phyloP scores from a whole-genome alignment of 176 grass and related monocot species.

The Oryza glumipatula region DNA sequence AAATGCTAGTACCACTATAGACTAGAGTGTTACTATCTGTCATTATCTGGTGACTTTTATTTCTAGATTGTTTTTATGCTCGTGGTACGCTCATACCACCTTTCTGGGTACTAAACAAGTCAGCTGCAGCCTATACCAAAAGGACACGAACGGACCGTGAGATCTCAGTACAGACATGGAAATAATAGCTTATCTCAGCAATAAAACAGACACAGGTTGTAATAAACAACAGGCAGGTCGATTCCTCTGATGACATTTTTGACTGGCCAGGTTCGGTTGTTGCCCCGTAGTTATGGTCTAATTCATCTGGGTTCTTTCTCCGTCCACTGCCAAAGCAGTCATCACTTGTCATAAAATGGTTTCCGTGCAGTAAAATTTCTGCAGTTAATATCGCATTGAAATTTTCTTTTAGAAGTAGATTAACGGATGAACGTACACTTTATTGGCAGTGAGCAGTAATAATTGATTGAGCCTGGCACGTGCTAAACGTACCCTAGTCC shows the following conservation, averaged over 20 bases:
- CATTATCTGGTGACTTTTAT: background rate
- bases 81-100: constrained; percentile 23
- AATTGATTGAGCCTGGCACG: background rate
- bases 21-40: background rate
- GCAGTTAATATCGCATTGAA: background rate
- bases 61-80: constrained; percentile 1
- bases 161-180: constrained; percentile 42
- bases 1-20: constrained; percentile 24
- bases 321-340: constrained; percentile 15
- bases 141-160: constrained; percentile 33
- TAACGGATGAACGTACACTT: background rate
- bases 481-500: background rate
- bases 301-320: constrained; percentile 18
- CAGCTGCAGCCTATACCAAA: constrained; percentile 13
- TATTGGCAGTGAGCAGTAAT: background rate
- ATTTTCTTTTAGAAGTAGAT: background rate
- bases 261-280: constrained; percentile 26
- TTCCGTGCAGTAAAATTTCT: constrained; percentile 5
- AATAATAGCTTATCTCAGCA: constrained; percentile 48
- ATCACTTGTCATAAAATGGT: constrained; percentile 9
- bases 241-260: constrained; percentile 47
- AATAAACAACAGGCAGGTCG: constrained; percentile 13
- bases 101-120: constrained; percentile 23
- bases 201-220: constrained; percentile 38
- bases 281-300: constrained; percentile 2